A percentile compares a stretch with the other conserved stretches of the same genome.
Evolutionary conservation across 106 monocot species (phyloP).

Genomic region (Agapanthus africanus): DNA sequence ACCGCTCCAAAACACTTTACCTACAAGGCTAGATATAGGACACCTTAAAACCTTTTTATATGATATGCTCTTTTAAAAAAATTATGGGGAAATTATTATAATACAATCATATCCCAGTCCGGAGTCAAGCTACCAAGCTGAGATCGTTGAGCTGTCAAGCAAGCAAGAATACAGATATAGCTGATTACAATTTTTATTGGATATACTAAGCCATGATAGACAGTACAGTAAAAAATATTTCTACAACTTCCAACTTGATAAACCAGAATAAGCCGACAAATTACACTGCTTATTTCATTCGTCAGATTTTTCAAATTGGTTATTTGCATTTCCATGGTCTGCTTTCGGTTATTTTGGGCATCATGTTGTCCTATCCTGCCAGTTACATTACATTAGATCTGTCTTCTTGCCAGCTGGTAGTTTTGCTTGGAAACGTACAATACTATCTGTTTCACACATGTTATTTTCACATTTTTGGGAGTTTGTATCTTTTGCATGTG

Average conservation of each 20-base stretch:
- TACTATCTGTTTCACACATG: not conserved
- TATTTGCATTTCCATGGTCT: constrained; percentile 1
- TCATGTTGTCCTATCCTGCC: not conserved
- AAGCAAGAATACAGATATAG: not conserved
- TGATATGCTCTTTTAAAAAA: not conserved
- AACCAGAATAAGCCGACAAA: not conserved
- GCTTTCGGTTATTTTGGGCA: not conserved
- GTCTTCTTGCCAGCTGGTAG: not conserved
- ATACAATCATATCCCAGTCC: not conserved
- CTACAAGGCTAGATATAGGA: not conserved
- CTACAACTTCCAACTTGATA: not conserved
- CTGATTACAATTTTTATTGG: not conserved
- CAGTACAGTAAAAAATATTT: not conserved
- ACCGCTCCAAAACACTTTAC: not conserved
- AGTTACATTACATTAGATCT: not conserved
- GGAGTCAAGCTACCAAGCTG: not conserved
- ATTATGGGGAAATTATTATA: not conserved
- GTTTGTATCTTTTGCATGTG: not conserved
- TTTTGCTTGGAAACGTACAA: not conserved
- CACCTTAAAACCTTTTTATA: not conserved
- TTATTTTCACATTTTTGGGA: not conserved
- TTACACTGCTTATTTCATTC: not conserved
- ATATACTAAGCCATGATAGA: not conserved
- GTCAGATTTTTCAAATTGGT: not conserved
- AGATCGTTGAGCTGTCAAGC: no score